Evolutionary conservation across 202 grass and related monocot species (phyloP), one percentile per base, ranked within the genome.

Genomic region (Eragrostis tef): DNA sequence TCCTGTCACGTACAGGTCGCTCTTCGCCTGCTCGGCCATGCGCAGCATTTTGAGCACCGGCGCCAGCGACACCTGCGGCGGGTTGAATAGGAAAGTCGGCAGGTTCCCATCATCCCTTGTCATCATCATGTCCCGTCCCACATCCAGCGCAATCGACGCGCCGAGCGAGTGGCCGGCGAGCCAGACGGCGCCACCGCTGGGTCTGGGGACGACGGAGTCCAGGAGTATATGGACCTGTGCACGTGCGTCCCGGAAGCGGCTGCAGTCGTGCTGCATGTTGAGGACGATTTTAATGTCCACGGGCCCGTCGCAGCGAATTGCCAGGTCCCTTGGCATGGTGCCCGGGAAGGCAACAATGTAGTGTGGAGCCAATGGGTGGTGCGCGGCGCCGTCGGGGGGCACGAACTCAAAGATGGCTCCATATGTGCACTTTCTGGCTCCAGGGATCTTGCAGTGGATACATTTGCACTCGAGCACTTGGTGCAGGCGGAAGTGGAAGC

Each of bases 111-210:
- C 0, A 20, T 2, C 31, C 4, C 31, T 34, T 34, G 31, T 34
- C 31, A 34, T 16, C 70, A 87, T 70, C n/a, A n/a, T n/a, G 39
- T 41, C 1, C 9, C 79, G 62, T 5, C 86, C 85, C 34, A 78
- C 64, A 10, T 82, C 73, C 65, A 78, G 73, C 25, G 62, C 85
- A 44, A 87, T 56, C 12, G 85, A 87, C 46, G 71, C 79, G 14
- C 85, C 85, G 9, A 87, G 85, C 7, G 71, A 87, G 70, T 87
- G 79, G 8, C 86, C 86, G 0, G 43, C 27, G 72, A 87, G 86
- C 86, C 86, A 87, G n/a, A 83, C 43, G 16, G 22, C 31, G 31
- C 2, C 9, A 22, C 15, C 3, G 46, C 13, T 17, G 48, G 1
- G 52, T 9, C 52, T 11, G 12, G 6, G 17, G 50, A 56, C 7